Percentiles rank a stretch among this genome's conserved stretches.
Conservation (phyloP, 495 filamentous ascomycete species). For the Aspergillus saccharolyticus region DNA sequence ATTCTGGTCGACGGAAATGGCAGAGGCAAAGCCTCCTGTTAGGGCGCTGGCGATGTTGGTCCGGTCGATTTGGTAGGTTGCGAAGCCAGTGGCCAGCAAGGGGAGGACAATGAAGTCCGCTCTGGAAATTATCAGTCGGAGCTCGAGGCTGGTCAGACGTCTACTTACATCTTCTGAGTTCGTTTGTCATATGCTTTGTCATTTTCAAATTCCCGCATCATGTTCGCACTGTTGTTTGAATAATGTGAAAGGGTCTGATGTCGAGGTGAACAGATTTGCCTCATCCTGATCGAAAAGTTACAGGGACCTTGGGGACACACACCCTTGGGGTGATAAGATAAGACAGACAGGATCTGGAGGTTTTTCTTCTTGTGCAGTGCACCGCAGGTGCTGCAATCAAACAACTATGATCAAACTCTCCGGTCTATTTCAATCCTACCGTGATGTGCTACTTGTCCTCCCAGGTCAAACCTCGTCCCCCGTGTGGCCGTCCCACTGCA, state of each 20-base stretch:
- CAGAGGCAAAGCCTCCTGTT: slow-evolving; percentile 40
- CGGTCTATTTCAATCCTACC: no score
- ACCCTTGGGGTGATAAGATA: slow-evolving; percentile 10
- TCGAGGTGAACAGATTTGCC: not conserved
- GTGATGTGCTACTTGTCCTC: no score
- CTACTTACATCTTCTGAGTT: not conserved
- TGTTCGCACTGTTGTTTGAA: no score
- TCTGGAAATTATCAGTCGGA: slow-evolving; percentile 12
- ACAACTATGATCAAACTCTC: no score
- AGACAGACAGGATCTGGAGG: no score
- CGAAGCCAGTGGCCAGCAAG: slow-evolving; percentile 45
- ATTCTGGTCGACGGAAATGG: slow-evolving; percentile 43
- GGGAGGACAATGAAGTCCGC: slow-evolving; percentile 43
- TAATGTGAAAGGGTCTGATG: no score
- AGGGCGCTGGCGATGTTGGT: slow-evolving; percentile 42
- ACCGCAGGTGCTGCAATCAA: no score
- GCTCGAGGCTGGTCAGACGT: not conserved
- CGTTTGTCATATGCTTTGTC: not conserved
- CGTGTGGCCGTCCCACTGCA: not conserved
- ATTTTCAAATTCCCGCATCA: not conserved
- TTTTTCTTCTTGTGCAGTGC: no score
- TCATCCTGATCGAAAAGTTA: not conserved
- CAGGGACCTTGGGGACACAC: slow-evolving; percentile 6
- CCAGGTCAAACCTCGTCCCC: not conserved
- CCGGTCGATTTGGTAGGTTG: slow-evolving; percentile 45